These are phyloP conservation scores for Talaromyces thailandensis DNA, from an alignment of 495 filamentous ascomycete species.

Conservation along the genomic window DNA sequence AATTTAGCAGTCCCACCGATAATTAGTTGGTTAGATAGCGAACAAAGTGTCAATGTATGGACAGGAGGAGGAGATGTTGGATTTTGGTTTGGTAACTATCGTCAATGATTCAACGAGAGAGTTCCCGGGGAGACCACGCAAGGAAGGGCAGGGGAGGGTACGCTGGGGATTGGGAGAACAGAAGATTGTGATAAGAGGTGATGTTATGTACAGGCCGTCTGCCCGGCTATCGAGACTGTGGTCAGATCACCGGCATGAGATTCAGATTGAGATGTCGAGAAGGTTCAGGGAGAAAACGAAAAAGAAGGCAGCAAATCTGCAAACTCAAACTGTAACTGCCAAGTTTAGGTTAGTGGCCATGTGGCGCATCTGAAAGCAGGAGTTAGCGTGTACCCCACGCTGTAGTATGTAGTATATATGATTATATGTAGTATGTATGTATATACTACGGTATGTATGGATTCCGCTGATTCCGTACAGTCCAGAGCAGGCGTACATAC, in stretches of 20 bases:
- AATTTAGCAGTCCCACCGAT: background rate
- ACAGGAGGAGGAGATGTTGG: too few relatives aligned
- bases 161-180: background rate
- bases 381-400: background rate
- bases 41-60: background rate
- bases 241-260: background rate
- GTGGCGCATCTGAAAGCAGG: background rate
- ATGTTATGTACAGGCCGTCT: too few relatives aligned
- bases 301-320: background rate
- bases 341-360: background rate
- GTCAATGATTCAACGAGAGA: background rate
- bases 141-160: background rate
- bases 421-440: too few relatives aligned
- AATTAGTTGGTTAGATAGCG: too few relatives aligned
- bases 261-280: background rate
- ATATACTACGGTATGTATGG: background rate
- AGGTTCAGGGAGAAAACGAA: background rate
- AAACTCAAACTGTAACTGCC: background rate
- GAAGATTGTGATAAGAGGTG: background rate
- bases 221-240: background rate
- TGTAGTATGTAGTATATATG: background rate
- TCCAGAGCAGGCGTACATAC: background rate
- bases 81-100: background rate
- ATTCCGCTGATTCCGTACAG: background rate
- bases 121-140: constrained; percentile 1